Evolutionary conservation across 257 asterid genomes (phyloP).

Genomic region (Petunia axillaris): DNA sequence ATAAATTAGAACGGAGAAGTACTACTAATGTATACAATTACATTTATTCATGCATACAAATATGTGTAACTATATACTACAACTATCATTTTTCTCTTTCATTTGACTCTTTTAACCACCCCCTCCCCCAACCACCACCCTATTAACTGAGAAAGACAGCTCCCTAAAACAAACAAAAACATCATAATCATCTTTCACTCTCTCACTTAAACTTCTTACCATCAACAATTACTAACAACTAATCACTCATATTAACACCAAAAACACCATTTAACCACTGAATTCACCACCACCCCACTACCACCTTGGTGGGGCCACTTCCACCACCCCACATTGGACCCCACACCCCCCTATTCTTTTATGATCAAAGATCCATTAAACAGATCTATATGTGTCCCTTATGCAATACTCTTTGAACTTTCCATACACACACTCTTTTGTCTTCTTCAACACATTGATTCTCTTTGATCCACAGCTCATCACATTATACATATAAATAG

Average conservation of each 20-base stretch:
- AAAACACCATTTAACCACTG: background rate
- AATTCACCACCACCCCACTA: slow-evolving; percentile 26
- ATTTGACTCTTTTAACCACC: slow-evolving; percentile 12
- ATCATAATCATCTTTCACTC: background rate
- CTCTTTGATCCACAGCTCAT: slow-evolving; percentile 45
- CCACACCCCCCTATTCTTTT: slow-evolving; percentile 33
- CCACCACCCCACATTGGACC: slow-evolving; percentile 38
- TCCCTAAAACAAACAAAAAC: background rate
- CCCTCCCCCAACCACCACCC: background rate
- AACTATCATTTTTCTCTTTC: background rate
- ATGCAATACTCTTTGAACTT: slow-evolving; percentile 52
- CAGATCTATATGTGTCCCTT: slow-evolving; percentile 45
- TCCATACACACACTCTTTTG: slow-evolving; percentile 33
- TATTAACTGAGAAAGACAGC: background rate
- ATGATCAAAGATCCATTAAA: slow-evolving; percentile 23
- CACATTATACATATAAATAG: slow-evolving; percentile 25
- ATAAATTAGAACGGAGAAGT: no score
- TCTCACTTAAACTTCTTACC: background rate
- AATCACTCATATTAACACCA: background rate
- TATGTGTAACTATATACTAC: background rate
- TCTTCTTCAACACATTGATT: slow-evolving; percentile 43
- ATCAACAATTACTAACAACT: background rate
- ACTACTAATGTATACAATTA: no score
- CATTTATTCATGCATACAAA: background rate
- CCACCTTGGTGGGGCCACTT: slow-evolving; percentile 37